Percentiles rank a stretch among this genome's conserved stretches.
These are phyloP conservation scores for Tagetes erecta DNA, from an alignment of 129 eudicot species.

Conservation along the genomic window DNA sequence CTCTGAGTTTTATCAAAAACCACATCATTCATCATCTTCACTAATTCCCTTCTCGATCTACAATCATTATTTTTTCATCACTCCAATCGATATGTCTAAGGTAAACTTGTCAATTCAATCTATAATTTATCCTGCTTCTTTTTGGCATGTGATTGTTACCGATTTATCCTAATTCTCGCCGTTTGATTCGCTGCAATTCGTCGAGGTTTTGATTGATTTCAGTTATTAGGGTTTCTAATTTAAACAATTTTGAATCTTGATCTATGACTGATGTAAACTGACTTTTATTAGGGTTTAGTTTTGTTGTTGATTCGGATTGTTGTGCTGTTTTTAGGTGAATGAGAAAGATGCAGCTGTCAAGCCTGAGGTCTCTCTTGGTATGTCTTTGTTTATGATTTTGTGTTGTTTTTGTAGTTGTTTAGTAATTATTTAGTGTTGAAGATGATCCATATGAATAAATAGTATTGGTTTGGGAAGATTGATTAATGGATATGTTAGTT, in stretches of 20 bases:
- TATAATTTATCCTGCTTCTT: not conserved
- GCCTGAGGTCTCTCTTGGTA: slow-evolving; percentile 26
- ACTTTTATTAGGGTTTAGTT: slow-evolving; percentile 9
- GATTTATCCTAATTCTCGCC: not conserved
- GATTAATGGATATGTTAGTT: slow-evolving; percentile 11
- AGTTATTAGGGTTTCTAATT: slow-evolving; percentile 10
- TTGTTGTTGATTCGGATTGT: slow-evolving; percentile 23
- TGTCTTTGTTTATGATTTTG: not conserved
- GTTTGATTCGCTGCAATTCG: slow-evolving; percentile 10
- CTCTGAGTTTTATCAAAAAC: slow-evolving; percentile 29
- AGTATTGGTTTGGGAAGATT: not conserved
- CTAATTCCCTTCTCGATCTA: slow-evolving; percentile 2
- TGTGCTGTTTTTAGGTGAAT: slow-evolving; percentile 36
- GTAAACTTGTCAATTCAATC: slow-evolving; percentile 23
- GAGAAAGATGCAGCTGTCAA: slow-evolving; percentile 47
- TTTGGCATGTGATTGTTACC: not conserved
- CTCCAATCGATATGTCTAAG: slow-evolving; percentile 46
- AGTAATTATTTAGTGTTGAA: slow-evolving; percentile 2
- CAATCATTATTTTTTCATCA: slow-evolving; percentile 23
- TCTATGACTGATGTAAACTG: not conserved
- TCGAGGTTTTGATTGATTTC: not conserved
- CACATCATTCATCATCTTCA: not conserved
- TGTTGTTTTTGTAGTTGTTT: not conserved
- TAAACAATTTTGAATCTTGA: not conserved
- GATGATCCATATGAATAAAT: slow-evolving; percentile 5